Percentiles rank a stretch among this genome's conserved stretches.
These are phyloP conservation scores for Cercospora janseana DNA, from an alignment of 2,329 filamentous ascomycete species.

Conservation along the genomic window DNA sequence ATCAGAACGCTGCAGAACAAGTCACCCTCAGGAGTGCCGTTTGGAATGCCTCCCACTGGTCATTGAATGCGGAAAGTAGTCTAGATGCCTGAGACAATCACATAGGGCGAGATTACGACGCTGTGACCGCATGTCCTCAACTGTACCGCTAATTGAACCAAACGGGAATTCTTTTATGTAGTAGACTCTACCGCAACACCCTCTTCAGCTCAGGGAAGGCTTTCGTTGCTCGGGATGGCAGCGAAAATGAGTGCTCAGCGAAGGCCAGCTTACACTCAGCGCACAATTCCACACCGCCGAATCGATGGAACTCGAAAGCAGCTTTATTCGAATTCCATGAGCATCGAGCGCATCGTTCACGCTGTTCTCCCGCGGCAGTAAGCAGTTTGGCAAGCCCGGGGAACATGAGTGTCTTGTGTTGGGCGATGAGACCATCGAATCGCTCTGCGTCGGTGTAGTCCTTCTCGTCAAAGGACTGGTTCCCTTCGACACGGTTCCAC, in stretches of 20 bases:
- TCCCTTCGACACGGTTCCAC: constrained; percentile 35
- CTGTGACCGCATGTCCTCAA: too few species aligned
- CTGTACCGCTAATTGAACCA: too few species aligned
- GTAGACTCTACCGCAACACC: too few species aligned
- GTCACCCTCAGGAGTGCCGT: too few species aligned
- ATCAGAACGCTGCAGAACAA: too few species aligned
- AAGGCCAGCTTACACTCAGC: neutral
- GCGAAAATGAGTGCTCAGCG: neutral
- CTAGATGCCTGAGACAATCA: too few species aligned
- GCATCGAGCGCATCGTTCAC: neutral
- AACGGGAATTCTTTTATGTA: too few species aligned
- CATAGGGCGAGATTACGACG: too few species aligned
- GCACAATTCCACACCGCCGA: neutral
- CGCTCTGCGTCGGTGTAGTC: neutral
- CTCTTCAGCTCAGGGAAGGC: neutral
- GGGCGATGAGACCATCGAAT: neutral
- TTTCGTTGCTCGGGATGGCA: neutral
- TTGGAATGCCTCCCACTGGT: too few species aligned
- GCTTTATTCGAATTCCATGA: neutral
- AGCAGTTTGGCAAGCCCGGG: neutral
- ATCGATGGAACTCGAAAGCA: too few species aligned
- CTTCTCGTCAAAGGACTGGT: neutral
- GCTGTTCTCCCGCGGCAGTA: neutral
- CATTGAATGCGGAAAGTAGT: too few species aligned
- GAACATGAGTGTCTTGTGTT: neutral